These are phyloP conservation scores for Citrus cavaleriei DNA, from an alignment of 345 rosid species.

Conservation along the genomic window DNA sequence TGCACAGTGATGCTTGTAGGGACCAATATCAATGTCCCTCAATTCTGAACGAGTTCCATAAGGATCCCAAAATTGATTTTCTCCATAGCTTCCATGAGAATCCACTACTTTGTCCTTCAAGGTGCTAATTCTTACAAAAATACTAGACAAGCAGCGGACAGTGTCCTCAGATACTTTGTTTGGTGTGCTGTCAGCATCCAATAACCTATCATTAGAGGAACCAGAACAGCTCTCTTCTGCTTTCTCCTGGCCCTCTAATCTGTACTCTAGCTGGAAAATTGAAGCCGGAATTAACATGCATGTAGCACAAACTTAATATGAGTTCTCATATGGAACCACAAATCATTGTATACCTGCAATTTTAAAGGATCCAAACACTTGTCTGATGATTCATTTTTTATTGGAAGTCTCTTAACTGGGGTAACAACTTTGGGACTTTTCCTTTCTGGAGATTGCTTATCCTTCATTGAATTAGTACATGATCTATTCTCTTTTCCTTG, in stretches of 20 bases:
- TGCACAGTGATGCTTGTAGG: conserved; percentile 50
- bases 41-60: conserved; percentile 42
- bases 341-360: conserved; percentile 26
- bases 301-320: neutral
- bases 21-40: conserved; percentile 52
- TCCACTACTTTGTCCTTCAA: conserved; percentile 42
- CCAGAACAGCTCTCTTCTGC: conserved; percentile 50
- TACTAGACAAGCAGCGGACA: conserved; percentile 53
- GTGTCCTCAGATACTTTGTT: conserved; percentile 79
- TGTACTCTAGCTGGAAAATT: conserved; percentile 57
- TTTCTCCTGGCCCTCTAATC: conserved; percentile 55
- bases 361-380: conserved; percentile 30
- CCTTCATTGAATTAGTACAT: conserved; percentile 45
- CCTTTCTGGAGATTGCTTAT: conserved; percentile 55
- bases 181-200: conserved; percentile 41
- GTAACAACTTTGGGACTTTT: conserved; percentile 38
- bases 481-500: conserved; percentile 69
- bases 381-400: conserved; percentile 30
- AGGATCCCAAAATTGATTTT: conserved; percentile 45
- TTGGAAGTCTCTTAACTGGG: conserved; percentile 43
- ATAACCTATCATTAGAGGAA: conserved; percentile 34
- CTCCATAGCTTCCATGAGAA: conserved; percentile 19
- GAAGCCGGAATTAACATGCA: conserved; percentile 8
- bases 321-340: neutral
- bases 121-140: conserved; percentile 63